Percentiles rank a stretch among this genome's conserved stretches.
Evolutionary conservation across 2,329 filamentous ascomycete genomes (phyloP).

Genomic region (Dothideomycetes sp.): DNA sequence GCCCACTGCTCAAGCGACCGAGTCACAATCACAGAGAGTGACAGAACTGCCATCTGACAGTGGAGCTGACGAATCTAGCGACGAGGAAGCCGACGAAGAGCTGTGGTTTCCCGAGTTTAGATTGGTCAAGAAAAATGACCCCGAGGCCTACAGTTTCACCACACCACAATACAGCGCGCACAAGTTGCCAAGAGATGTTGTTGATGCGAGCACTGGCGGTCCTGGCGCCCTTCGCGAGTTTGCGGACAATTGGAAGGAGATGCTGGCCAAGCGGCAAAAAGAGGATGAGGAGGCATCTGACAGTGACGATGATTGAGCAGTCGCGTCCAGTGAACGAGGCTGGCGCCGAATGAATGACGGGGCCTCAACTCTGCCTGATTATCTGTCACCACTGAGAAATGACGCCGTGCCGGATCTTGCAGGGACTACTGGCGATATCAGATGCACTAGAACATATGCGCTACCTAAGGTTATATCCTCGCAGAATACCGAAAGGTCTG

Average conservation of each 20-base stretch:
- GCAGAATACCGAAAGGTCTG: too few relatives aligned
- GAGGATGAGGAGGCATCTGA: conserved; percentile 23
- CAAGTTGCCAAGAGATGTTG: conserved; percentile 88
- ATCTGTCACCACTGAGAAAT: too few relatives aligned
- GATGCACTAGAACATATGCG: too few relatives aligned
- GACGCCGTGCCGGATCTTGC: too few relatives aligned
- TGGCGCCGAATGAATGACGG: too few relatives aligned
- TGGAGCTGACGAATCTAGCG: conserved; percentile 22
- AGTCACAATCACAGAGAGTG: not conserved
- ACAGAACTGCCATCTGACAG: conserved; percentile 6
- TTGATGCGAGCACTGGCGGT: conserved; percentile 49
- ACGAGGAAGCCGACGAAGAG: conserved; percentile 44
- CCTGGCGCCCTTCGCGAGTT: conserved; percentile 67
- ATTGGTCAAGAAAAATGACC: conserved; percentile 72
- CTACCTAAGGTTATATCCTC: too few relatives aligned
- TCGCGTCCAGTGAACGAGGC: too few relatives aligned
- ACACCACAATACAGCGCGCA: conserved; percentile 87
- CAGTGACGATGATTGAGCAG: conserved; percentile 17
- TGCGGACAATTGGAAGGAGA: conserved; percentile 37
- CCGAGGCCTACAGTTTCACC: conserved; percentile 76
- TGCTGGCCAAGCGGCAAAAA: conserved; percentile 29
- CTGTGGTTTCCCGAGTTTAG: conserved; percentile 62
- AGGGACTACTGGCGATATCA: too few relatives aligned
- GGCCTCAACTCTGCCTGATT: too few relatives aligned
- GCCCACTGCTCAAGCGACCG: not conserved